phyloP scores from a whole-genome alignment of 192 early-diverging fungal genomes.

The Coemansia sp. region DNA sequence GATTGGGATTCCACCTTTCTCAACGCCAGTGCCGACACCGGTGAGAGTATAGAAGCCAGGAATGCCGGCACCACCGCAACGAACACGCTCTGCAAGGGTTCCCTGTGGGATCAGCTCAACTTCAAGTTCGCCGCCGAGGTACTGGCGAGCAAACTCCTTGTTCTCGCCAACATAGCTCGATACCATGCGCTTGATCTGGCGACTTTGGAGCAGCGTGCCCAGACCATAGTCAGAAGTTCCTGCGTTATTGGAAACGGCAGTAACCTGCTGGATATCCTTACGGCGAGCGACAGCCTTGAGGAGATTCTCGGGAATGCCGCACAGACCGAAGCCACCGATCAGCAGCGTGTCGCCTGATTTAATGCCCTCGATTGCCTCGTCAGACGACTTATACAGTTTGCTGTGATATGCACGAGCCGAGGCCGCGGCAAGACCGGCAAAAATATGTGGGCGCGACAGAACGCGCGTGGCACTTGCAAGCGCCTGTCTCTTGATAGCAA shows the following conservation, averaged over 20 bases:
- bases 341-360: conserved; percentile 59
- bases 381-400: conserved; percentile 59
- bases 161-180: conserved; percentile 78
- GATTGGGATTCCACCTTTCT: conserved; percentile 71
- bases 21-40: conserved; percentile 66
- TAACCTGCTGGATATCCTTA: conserved; percentile 61
- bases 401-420: conserved; percentile 37
- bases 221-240: conserved; percentile 72
- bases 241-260: conserved; percentile 76
- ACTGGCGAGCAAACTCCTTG: conserved; percentile 78
- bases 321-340: conserved; percentile 72
- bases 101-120: conserved; percentile 77
- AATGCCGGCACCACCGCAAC: conserved; percentile 74
- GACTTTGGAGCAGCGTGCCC: conserved; percentile 61
- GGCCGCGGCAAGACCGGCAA: conserved; percentile 15
- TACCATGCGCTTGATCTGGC: conserved; percentile 80
- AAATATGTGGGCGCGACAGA: conserved; percentile 24
- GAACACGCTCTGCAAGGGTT: conserved; percentile 72
- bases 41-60: conserved; percentile 73
- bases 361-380: conserved; percentile 62
- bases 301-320: conserved; percentile 78
- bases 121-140: conserved; percentile 76
- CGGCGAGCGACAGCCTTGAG: conserved; percentile 63
- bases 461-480: conserved; percentile 26
- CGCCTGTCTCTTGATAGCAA: conserved; percentile 37